Percentiles rank a stretch among this genome's conserved stretches.
phyloP scores from a whole-genome alignment of 345 rosid genomes.

The Turritis glabra region DNA sequence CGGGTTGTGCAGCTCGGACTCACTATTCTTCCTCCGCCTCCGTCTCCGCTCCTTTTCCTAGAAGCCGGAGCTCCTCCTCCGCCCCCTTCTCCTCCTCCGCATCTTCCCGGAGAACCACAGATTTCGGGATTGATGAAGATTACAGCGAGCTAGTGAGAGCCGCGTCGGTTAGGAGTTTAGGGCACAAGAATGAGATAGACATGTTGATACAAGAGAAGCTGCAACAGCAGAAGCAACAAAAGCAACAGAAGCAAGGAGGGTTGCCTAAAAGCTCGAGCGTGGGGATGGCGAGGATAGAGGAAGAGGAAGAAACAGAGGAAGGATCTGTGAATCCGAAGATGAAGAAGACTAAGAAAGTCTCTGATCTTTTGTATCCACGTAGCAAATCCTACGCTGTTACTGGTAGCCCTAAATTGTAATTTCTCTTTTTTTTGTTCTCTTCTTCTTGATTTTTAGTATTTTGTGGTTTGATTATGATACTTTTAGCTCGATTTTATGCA shows the following conservation, averaged over 20 bases:
- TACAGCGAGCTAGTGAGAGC: constrained; percentile 66
- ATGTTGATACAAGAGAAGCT: constrained; percentile 44
- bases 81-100: constrained; percentile 39
- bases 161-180: constrained; percentile 56
- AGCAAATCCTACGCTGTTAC: constrained; percentile 54
- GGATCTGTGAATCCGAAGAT: constrained; percentile 36
- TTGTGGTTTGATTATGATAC: constrained; percentile 5
- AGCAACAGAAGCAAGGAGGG: constrained; percentile 27
- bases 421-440: not conserved
- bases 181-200: constrained; percentile 56
- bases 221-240: constrained; percentile 9
- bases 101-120: constrained; percentile 28
- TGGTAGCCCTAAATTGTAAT: constrained; percentile 24
- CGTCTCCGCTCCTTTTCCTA: constrained; percentile 41
- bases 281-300: constrained; percentile 65
- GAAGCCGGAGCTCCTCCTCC: constrained; percentile 59
- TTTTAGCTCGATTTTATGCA: constrained; percentile 7
- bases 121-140: constrained; percentile 51
- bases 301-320: constrained; percentile 44
- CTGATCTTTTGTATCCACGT: constrained; percentile 41
- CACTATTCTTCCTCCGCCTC: constrained; percentile 31
- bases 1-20: constrained; percentile 43
- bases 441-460: constrained; percentile 18
- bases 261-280: constrained; percentile 57
- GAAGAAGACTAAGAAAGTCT: constrained; percentile 33